Conservation (phyloP, 73 alveolate genomes). For the Paramecium caudatum region DNA sequence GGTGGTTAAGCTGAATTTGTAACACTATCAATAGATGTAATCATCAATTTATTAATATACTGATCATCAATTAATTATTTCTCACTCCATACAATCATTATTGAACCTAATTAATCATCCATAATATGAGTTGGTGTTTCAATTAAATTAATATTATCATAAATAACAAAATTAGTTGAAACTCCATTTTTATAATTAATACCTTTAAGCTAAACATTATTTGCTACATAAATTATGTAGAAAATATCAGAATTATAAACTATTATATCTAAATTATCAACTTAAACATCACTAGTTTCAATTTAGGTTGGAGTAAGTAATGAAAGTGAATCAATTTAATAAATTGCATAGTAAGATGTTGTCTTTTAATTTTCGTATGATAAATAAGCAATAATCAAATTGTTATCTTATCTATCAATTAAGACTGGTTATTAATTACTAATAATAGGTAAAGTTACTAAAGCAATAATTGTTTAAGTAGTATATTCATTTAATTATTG, state of each 20-base stretch:
- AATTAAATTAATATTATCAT: neutral
- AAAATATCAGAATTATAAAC: neutral
- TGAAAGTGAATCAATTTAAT: neutral
- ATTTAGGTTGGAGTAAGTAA: neutral
- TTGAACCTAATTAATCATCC: neutral
- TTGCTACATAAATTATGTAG: neutral
- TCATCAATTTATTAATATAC: neutral
- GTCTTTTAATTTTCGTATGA: neutral
- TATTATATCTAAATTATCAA: slow-evolving; percentile 4
- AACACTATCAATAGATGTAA: neutral
- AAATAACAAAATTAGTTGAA: neutral
- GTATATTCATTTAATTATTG: neutral
- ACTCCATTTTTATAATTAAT: neutral
- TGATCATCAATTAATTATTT: neutral
- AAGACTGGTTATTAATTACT: neutral
- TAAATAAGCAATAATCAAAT: neutral
- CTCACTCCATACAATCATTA: slow-evolving; percentile 10
- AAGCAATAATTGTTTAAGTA: neutral
- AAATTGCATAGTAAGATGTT: neutral
- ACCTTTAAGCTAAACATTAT: neutral
- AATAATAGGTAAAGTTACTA: neutral
- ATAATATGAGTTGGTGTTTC: slow-evolving; percentile 16
- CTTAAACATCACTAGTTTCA: neutral
- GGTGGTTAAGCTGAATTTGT: neutral
- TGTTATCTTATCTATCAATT: neutral